A percentile compares a stretch with the other conserved stretches of the same genome.
These are phyloP conservation scores for Pichia sp. DNA, from an alignment of 1,139 yeast species.

Conservation along the genomic window DNA sequence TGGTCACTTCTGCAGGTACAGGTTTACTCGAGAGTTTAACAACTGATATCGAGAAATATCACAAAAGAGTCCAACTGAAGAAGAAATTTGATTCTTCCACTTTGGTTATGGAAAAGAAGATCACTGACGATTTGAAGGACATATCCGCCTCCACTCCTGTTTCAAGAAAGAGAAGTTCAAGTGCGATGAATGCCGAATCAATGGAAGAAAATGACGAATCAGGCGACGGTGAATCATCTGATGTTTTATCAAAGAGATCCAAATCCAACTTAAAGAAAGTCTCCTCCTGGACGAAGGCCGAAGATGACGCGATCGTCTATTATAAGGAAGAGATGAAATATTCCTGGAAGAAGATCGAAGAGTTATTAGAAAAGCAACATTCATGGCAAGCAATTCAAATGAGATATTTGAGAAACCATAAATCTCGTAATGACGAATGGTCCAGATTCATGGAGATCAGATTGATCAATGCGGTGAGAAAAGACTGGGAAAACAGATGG, in stretches of 20 bases:
- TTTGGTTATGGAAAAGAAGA: slow-evolving; percentile 15
- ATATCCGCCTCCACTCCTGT: not conserved
- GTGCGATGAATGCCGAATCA: not conserved
- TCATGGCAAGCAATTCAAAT: slow-evolving; percentile 45
- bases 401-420: slow-evolving; percentile 40
- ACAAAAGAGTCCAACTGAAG: slow-evolving; percentile 28
- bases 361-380: slow-evolving; percentile 34
- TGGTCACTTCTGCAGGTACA: slow-evolving; percentile 2
- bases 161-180: not conserved
- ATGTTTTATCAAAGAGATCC: not conserved
- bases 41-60: slow-evolving; percentile 29
- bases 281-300: slow-evolving; percentile 36
- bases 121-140: slow-evolving; percentile 8
- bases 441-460: slow-evolving; percentile 33
- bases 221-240: not conserved
- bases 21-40: slow-evolving; percentile 25
- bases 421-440: slow-evolving; percentile 35
- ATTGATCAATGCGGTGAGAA: slow-evolving; percentile 31
- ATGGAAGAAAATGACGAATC: not conserved
- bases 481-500: slow-evolving; percentile 43
- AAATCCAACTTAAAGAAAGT: not conserved
- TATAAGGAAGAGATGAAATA: slow-evolving; percentile 37
- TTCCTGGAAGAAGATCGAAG: slow-evolving; percentile 40
- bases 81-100: slow-evolving; percentile 13
- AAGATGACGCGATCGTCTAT: slow-evolving; percentile 38